Evolutionary conservation across 176 grass and related monocot species (phyloP).

Genomic region (Puccinellia tenuiflora): DNA sequence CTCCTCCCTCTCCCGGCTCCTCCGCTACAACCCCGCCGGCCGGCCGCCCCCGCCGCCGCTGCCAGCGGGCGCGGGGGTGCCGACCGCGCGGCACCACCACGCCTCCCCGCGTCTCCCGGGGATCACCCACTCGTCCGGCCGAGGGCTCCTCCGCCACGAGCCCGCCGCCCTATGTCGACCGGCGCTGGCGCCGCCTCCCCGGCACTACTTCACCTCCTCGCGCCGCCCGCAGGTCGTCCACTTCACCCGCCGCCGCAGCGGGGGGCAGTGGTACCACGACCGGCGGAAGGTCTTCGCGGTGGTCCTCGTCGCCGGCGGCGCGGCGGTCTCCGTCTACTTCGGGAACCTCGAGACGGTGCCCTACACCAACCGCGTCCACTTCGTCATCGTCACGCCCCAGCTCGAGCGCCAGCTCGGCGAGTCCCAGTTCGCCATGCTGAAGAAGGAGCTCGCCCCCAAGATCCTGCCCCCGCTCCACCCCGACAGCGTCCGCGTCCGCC

Average conservation of each 20-base stretch:
- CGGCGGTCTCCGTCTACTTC: conserved; percentile 45
- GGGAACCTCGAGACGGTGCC: conserved; percentile 85
- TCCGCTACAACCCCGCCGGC: conserved; percentile 3
- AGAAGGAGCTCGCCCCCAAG: conserved; percentile 59
- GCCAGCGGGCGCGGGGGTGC: background rate
- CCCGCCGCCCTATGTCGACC: background rate
- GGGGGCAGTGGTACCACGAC: conserved; percentile 76
- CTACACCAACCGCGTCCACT: conserved; percentile 80
- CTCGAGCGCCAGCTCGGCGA: conserved; percentile 83
- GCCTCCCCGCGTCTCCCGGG: conserved; percentile 6
- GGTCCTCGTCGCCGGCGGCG: conserved; percentile 36
- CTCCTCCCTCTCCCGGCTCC: conserved; percentile 34
- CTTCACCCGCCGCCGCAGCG: conserved; percentile 50
- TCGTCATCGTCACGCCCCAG: conserved; percentile 55
- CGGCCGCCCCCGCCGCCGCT: background rate
- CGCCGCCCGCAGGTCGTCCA: conserved; percentile 49
- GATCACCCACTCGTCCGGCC: conserved; percentile 15
- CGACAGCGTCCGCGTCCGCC: conserved; percentile 76
- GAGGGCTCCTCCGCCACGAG: conserved; percentile 23
- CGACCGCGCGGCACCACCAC: conserved; percentile 21
- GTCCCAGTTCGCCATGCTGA: conserved; percentile 58
- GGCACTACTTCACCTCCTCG: conserved; percentile 38
- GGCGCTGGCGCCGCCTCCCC: background rate
- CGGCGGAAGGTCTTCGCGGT: conserved; percentile 44
- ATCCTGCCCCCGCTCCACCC: conserved; percentile 89